A percentile compares a stretch with the other conserved stretches of the same genome.
Conservation (phyloP, 768 basidiomycete genomes). For the Suillus americanus region DNA sequence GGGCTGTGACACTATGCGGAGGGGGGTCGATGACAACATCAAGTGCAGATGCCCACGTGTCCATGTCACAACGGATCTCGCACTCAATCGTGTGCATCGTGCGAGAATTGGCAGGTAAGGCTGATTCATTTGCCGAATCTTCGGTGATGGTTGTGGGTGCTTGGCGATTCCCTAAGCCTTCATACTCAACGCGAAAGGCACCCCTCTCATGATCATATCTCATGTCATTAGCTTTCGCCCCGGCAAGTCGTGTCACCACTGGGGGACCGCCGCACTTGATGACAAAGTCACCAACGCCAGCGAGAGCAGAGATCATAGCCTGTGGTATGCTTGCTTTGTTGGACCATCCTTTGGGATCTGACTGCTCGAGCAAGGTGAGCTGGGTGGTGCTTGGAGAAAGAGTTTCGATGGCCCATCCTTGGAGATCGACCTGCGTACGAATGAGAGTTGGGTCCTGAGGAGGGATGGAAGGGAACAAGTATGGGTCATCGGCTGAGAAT, state of each 20-base stretch:
- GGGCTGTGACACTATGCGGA: conserved; percentile 76
- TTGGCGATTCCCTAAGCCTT: conserved; percentile 55
- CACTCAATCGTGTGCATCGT: conserved; percentile 69
- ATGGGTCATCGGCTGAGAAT: conserved; percentile 88
- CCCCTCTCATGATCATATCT: conserved; percentile 88
- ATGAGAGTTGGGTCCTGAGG: conserved; percentile 74
- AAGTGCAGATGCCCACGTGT: conserved; percentile 80
- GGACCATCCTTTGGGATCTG: conserved; percentile 96
- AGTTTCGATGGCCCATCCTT: conserved; percentile 96
- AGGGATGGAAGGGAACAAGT: conserved; percentile 77
- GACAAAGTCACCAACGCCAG: conserved; percentile 92
- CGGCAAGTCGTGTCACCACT: conserved; percentile 77
- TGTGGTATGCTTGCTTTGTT: conserved; percentile 89
- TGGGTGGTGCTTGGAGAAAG: conserved; percentile 94
- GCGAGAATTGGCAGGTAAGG: conserved; percentile 13
- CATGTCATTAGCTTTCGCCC: conserved; percentile 70
- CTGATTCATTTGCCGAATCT: conserved; percentile 18
- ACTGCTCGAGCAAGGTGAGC: conserved; percentile 92
- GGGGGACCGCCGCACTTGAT: conserved; percentile 97
- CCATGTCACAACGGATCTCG: conserved; percentile 88
- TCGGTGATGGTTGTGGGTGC: conserved; percentile 19
- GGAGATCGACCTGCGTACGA: conserved; percentile 95
- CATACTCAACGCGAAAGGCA: conserved; percentile 83
- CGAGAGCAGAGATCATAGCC: conserved; percentile 87
- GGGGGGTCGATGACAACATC: conserved; percentile 94